Percentiles rank a stretch among this genome's conserved stretches.
phyloP scores from a whole-genome alignment of 2,329 filamentous ascomycete species.

The Colletotrichum scovillei region DNA sequence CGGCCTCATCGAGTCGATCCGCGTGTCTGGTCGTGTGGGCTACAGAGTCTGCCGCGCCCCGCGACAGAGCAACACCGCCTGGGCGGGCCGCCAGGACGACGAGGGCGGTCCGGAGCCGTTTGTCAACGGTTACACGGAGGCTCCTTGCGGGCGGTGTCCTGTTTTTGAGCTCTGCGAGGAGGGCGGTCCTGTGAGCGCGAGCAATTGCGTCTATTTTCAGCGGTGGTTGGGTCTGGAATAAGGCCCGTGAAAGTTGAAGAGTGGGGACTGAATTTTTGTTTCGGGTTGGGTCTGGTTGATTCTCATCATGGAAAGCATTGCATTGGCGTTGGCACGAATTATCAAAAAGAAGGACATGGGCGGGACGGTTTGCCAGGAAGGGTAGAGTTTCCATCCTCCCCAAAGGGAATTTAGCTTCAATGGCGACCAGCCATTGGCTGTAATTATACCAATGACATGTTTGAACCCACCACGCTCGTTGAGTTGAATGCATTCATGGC shows the following conservation, averaged over 20 bases:
- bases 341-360: slow-evolving; percentile 15
- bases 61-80: slow-evolving; percentile 55
- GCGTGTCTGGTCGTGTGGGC: slow-evolving; percentile 59
- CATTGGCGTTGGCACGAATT: slow-evolving; percentile 34
- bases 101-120: slow-evolving; percentile 54
- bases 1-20: slow-evolving; percentile 78
- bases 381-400: slow-evolving; percentile 18
- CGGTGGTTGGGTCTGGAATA: slow-evolving; percentile 74
- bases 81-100: slow-evolving; percentile 51
- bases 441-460: slow-evolving; percentile 13
- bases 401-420: not conserved
- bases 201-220: slow-evolving; percentile 91
- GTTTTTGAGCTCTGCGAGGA: slow-evolving; percentile 94
- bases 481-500: too few relatives aligned
- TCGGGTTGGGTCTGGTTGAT: slow-evolving; percentile 2
- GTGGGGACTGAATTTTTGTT: not conserved
- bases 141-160: slow-evolving; percentile 90
- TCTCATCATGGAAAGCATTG: slow-evolving; percentile 33
- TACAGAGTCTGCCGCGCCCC: slow-evolving; percentile 65
- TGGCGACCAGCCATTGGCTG: not conserved
- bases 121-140: slow-evolving; percentile 84
- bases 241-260: not conserved
- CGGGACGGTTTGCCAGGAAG: slow-evolving; percentile 9
- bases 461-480: not conserved
- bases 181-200: slow-evolving; percentile 88